Evolutionary conservation across 2,329 filamentous ascomycete genomes (phyloP), one percentile per base, ranked within the genome.

Genomic region (Sodiomyces alkalinus): DNA sequence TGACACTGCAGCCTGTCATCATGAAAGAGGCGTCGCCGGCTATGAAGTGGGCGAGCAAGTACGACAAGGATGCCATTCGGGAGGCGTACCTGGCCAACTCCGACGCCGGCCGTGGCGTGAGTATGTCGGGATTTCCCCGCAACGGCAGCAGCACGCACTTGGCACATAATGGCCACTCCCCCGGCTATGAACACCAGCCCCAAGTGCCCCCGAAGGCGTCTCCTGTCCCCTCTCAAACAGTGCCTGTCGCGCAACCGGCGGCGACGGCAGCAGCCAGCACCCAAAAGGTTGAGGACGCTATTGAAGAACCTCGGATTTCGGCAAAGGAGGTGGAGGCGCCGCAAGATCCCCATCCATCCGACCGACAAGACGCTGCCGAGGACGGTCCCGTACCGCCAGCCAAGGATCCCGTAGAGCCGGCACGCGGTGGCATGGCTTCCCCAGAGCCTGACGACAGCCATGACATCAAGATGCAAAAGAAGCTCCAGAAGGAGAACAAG

Each of bases 21-120:
- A 64, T 86, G 44, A 83, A 66, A 29, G 90, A 93, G 49, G 87
- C 86, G 12, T 90, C 80, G 7, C 80, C 85, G 15, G 90, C 90
- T 1, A 78, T 98, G 75, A 92, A 93, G 52, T 98, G 90, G 90
- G 83, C 87, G 18, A 87, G 67, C 51, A 85, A 85, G 43, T 96
- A 94, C 48, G 90, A 96, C 54, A 92, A 90, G 54, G 76, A 90
- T 43, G 64, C 77, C 6, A 77, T 92, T 36, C 75, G 85, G 30
- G 74, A 82, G 38, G 74, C 81, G n/a, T 96, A 96, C 51, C 63
- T 96, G 28, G 70, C 73, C 25, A 76, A 92, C 46, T 60, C 57
- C 26, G 71, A 64, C 39, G 74, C 79, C 22, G 85, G 86, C 14
- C 79, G 71, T 33, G 81, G 81, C 9, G 37, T 58, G 13, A 60